These are phyloP conservation scores for Chrysoporthe deuterocubensis DNA, from an alignment of 2,329 filamentous ascomycete genomes.

Conservation along the genomic window DNA sequence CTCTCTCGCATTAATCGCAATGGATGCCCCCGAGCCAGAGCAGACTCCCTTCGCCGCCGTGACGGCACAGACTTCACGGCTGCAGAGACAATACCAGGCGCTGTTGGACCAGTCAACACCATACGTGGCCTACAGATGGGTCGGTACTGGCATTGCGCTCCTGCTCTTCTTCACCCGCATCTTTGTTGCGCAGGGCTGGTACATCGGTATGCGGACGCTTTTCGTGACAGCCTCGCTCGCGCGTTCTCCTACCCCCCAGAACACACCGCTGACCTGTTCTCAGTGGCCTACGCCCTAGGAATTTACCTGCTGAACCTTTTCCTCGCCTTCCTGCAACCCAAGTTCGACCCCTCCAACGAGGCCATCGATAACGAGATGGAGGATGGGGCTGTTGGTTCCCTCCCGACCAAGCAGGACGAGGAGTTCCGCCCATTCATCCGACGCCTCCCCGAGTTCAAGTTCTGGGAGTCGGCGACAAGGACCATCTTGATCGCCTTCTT, in stretches of 20 bases:
- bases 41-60: conserved; percentile 92
- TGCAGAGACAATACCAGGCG: conserved; percentile 88
- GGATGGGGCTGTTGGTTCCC: conserved; percentile 78
- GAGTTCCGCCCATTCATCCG: conserved; percentile 98
- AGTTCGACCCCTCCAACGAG: conserved; percentile 97
- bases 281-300: conserved; percentile 94
- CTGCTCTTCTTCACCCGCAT: conserved; percentile 87
- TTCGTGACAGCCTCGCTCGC: not conserved
- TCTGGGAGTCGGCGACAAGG: conserved; percentile 95
- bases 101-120: conserved; percentile 94
- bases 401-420: conserved; percentile 95
- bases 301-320: conserved; percentile 99
- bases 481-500: conserved; percentile 81
- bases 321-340: conserved; percentile 96
- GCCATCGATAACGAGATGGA: conserved; percentile 92
- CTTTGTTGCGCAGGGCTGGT: conserved; percentile 94
- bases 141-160: conserved; percentile 76
- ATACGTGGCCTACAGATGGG: conserved; percentile 87
- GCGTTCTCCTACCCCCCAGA: not conserved
- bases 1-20: conserved; percentile 42
- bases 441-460: conserved; percentile 97
- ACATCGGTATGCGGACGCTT: conserved; percentile 72
- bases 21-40: conserved; percentile 88
- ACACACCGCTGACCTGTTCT: conserved; percentile 27
- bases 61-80: conserved; percentile 78